Evolutionary conservation across 2,329 filamentous ascomycete genomes (phyloP), one percentile per base, ranked within the genome.

Genomic region (Diaporthe caulivora): DNA sequence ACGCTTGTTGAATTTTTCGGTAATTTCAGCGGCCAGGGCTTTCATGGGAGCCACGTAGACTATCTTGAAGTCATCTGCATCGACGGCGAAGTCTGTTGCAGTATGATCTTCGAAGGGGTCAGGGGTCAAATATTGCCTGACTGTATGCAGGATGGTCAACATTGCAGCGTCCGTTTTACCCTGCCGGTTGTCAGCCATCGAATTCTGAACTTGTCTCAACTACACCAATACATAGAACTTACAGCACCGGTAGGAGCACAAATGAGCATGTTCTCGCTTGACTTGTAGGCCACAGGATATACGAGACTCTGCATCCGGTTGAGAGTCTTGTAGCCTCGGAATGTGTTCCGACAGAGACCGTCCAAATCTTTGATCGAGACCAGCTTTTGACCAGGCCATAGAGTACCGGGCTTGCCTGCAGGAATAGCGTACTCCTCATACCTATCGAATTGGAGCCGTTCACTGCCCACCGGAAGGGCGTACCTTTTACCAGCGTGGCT

Each of bases 1-100:
- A 34, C 96, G 92, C 82, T 95, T 97, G 60, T 95, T 94, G 3
- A 99, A 87, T 84, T 99, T 99, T 47, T 95, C 94, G 0, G 97
- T 98, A 53, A 99, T 93, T 84, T 99, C 97, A 10, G 97, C 97
- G 6, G 97, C 97, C 24, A 99, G 87, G 0, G 97, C 97, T 83
- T 99, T 99, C 97, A 99, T 99, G 0, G 97, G 97, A 1, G 97
- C 97, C 53, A 99, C 97, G 78, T 99, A 99, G 72, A 99, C 95
- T 78, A 99, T 96, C 84, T 99, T 98, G 88, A 98, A 98, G 78
- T 97, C 94, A 69, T 97, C 93, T 0, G 91, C 85, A 73, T 93
- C 89, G n/a, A 98, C 94, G 1, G 89, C 90, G 80, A 98, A 98
- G 51, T 98, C 93, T 0, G 88, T 92, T 0, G 93, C 91, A 70